Base-by-base conservation (phyloP, 129 eudicot species). In the Apium graveolens region DNA sequence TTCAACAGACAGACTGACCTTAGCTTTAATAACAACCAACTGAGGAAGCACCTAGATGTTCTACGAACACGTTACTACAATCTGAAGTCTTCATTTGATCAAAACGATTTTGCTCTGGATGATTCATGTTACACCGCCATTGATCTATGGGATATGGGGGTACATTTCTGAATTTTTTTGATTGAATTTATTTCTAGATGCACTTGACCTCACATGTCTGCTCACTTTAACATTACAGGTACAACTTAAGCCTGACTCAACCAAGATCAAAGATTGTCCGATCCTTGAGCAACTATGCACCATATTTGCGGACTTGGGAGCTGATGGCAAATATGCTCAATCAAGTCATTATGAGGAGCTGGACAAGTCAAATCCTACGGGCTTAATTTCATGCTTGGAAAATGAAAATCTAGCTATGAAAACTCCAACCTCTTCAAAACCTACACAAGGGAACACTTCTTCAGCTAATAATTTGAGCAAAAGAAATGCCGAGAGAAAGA, bases 291-390 rank as follows among this genome's bases (percentile, higher is more conserved):
- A 89, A 29, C 78, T 89, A 76, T 84, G 90, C 86, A 77, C 85
- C 37, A 89, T 89, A 43, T 89, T 89, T 86, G 90, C 90, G 6
- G 93, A 87, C 79, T 66, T 85, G 38, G 87, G 90, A 5, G 93
- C 87, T n/a, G 93, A 89, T 73, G 93, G 93, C 5, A 85, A 85
- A 83, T 89, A 89, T 77, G 93, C 93, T 26, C 93, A 89, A 77
- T 89, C 93, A 70, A 89, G 93, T 81, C 93, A 89, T 83, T 89
- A 89, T 63, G 87, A 78, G 81, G 90, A 70, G 49, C 42, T 86
- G 79, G 84, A 86, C 78, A 86, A 82, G 78, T 49, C 88, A 49
- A 80, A 80, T 62, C 78, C 77, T 29, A 55, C 17, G 49, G 70
- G 69, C 37, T 32, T 48, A 49, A 11, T 42, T 60, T 12, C 80